These are phyloP conservation scores for Microcera coccophila DNA, from an alignment of 2,329 filamentous ascomycete genomes.

Conservation along the genomic window DNA sequence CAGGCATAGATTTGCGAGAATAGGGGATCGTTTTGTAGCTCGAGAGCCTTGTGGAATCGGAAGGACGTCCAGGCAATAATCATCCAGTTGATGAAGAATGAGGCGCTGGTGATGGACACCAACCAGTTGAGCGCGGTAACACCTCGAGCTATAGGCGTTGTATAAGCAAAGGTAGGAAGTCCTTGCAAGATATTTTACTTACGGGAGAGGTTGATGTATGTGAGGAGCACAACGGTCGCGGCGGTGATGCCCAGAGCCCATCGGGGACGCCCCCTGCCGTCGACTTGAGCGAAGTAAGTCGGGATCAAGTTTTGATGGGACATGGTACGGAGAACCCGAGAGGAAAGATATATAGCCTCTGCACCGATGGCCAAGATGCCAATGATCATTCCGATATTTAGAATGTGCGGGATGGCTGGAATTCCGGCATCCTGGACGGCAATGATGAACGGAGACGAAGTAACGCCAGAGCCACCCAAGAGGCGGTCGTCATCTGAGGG, in stretches of 20 bases:
- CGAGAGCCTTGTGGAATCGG: constrained; percentile 14
- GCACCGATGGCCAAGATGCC: constrained; percentile 14
- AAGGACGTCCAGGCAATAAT: constrained; percentile 16
- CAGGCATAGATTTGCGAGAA: constrained; percentile 15
- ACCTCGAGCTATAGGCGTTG: constrained; percentile 4
- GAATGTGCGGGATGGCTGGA: constrained; percentile 4
- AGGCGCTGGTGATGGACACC: constrained; percentile 17
- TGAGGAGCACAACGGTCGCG: constrained; percentile 4
- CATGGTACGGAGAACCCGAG: constrained; percentile 16
- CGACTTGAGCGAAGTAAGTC: constrained; percentile 5
- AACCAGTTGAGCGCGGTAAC: constrained; percentile 15
- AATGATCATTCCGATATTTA: constrained; percentile 22
- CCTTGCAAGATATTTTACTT: neutral
- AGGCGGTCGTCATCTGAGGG: constrained; percentile 14
- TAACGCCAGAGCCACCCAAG: constrained; percentile 11
- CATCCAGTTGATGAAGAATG: constrained; percentile 18
- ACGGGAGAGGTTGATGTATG: constrained; percentile 13
- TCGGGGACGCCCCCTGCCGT: constrained; percentile 9
- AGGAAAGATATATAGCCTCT: constrained; percentile 15
- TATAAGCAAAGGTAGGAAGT: neutral
- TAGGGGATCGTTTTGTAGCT: constrained; percentile 12
- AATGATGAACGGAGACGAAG: constrained; percentile 18
- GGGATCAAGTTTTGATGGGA: constrained; percentile 10
- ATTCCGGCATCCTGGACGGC: constrained; percentile 13
- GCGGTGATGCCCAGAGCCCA: constrained; percentile 10